Base-by-base conservation (phyloP, 1,284 basidiomycete species). In the Inonotus hispidus region DNA sequence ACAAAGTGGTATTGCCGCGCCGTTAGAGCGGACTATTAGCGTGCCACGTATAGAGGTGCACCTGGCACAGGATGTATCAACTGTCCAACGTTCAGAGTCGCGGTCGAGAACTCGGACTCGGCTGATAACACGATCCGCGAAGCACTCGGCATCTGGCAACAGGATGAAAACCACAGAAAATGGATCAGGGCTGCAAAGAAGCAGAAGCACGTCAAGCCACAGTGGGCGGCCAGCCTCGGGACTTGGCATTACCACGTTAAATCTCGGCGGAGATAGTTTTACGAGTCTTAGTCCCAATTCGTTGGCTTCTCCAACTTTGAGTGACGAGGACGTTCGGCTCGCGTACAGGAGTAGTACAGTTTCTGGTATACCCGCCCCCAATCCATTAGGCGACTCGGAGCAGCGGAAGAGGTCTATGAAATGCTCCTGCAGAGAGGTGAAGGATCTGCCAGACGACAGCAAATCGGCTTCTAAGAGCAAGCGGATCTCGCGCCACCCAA, bases 191-290 rank as follows among this genome's bases (percentile, higher is more conserved):
- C 23, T 32, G 2, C n/a, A 11, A 16, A 56, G 54, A 32, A 56
- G 32, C 19, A 27, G 43, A 11, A 56, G 41, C 41, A 16, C 38
- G 21, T 29, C 41, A 2, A 43, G 41, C 19, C 41, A 56, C 14
- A 46, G 41, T 35, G 13, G 11, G 19, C 38, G 55, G 5, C 55
- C 55, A 13, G 41, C 45, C 7, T 56, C 55, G 25, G 58, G 58
- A 6, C 38, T 59, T 16, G 58, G 58, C 3, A 59, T 59, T 14
- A 29, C n/a, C 25, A 59, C 58, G 5, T 32, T 59, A 25, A 25
- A 59, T 38, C 43, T 59, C 10, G 41, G 41, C 41, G 41, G 1
- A 7, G 16, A 21, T n/a, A n/a, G 4, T 14, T 43, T 21, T 10
- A 43, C 16, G 41, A 43, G n/a, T 43, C 41, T n/a, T 19, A 14